phyloP scores from a whole-genome alignment of 768 basidiomycete species.

The Mycena galericulata region DNA sequence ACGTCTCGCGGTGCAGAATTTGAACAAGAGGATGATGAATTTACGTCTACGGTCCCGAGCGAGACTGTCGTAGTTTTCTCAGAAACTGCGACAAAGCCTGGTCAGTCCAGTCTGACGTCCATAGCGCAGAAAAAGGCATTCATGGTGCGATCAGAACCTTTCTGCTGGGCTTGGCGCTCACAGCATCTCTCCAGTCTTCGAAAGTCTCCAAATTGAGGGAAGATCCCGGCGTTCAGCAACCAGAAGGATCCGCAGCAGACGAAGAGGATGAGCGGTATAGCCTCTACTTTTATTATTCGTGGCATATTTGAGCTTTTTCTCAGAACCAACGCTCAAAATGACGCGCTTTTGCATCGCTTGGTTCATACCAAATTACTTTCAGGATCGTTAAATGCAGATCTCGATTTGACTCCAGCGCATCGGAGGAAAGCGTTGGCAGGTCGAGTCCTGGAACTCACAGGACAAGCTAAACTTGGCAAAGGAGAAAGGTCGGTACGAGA shows the following conservation, averaged over 20 bases:
- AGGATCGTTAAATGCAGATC: conserved; percentile 73
- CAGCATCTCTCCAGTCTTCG: conserved; percentile 69
- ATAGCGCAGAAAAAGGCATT: conserved; percentile 73
- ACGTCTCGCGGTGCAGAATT: conserved; percentile 40
- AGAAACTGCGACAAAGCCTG: conserved; percentile 39
- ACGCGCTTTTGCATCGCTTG: conserved; percentile 80
- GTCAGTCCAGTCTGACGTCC: conserved; percentile 37
- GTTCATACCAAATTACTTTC: conserved; percentile 86
- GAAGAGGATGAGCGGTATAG: conserved; percentile 70
- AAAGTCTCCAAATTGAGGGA: conserved; percentile 73
- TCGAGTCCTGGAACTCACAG: conserved; percentile 79
- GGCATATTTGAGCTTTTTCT: conserved; percentile 4
- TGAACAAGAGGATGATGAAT: conserved; percentile 61
- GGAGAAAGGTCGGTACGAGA: conserved; percentile 74
- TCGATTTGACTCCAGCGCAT: conserved; percentile 73
- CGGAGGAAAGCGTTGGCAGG: conserved; percentile 82
- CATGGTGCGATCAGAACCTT: conserved; percentile 66
- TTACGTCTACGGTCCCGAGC: conserved; percentile 46
- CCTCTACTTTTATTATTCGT: not conserved
- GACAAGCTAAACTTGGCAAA: conserved; percentile 76
- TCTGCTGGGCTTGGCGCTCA: conserved; percentile 10
- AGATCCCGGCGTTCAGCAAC: conserved; percentile 39
- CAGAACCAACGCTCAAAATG: conserved; percentile 83
- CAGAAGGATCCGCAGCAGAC: conserved; percentile 44
- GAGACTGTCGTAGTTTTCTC: conserved; percentile 71